Base-by-base conservation (phyloP, 2,329 filamentous ascomycete species). In the Pestalotiopsis sp. region DNA sequence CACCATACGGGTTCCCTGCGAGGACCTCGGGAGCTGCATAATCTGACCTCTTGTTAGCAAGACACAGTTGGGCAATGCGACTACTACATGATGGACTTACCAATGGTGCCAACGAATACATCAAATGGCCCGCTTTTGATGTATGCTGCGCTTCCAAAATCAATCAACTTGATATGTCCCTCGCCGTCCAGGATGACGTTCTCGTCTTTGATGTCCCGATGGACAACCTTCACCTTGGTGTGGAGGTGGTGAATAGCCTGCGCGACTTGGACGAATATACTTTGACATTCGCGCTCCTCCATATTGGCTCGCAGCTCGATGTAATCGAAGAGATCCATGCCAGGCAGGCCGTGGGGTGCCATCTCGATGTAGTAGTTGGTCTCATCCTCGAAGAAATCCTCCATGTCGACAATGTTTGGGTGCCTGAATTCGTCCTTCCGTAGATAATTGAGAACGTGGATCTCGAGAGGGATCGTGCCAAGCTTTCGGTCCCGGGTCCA, bases 281-380 rank as follows among this genome's bases (percentile, higher is more conserved):
- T 97, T 66, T 94, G 90, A 78, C 94, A 97, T 79, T 99, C 96
- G 7, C 88, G 86, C 82, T 99, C 96, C 66, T 97, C 94, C 96
- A 99, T 99, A 76, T 95, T 98, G 61, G 94, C 91, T 31, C 95
- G 91, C 67, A 99, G 87, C 80, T 99, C 96, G 73, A 99, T 99
- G 80, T 99, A 99, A 81, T 99, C 96, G 77, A 99, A 99, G 2
- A 99, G 87, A 79, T 99, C 96, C 95, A 99, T 98, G 13, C 96
- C 96, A 0, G 96, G 96, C 49, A 98, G 85, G 1, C 96, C 96
- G 76, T 98, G 96, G 0, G 96, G 96, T 14, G 93, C 87, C 94
- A 98, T 99, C 80, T 98, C 96, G 74, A 99, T 99, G 81, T 99
- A 99, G 82, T 99, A 99, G 78, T 99, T 98, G 75, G 91, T 85